A percentile compares a stretch with the other conserved stretches of the same genome.
phyloP scores from a whole-genome alignment of 2,329 filamentous ascomycete genomes.

The Chrysosporium queenslandicum region DNA sequence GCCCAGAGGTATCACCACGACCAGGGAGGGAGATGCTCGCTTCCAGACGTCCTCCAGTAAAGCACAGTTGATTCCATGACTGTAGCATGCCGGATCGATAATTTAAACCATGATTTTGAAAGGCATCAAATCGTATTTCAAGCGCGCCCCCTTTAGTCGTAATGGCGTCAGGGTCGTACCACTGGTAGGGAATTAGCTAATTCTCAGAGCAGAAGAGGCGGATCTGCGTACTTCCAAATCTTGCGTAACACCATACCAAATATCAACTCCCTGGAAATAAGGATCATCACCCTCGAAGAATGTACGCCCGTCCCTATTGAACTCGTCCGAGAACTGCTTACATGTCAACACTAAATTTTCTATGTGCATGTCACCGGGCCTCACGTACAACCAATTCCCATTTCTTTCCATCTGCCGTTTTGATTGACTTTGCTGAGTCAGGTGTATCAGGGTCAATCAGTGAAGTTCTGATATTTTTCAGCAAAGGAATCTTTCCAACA shows the following conservation, averaged over 20 bases:
- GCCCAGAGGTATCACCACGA: constrained; percentile 54
- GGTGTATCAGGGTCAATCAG: constrained; percentile 62
- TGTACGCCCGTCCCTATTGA: constrained; percentile 55
- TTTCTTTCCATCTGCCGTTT: constrained; percentile 48
- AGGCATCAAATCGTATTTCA: constrained; percentile 55
- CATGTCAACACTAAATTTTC: neutral
- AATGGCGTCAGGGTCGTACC: constrained; percentile 60
- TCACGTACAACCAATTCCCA: constrained; percentile 51
- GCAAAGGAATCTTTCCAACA: constrained; percentile 40
- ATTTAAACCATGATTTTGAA: constrained; percentile 54
- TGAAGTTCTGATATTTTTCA: constrained; percentile 51
- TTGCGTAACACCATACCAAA: constrained; percentile 62
- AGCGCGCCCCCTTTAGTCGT: constrained; percentile 53
- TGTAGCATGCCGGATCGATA: constrained; percentile 66
- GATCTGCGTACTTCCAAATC: constrained; percentile 50
- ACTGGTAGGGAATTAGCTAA: constrained; percentile 28
- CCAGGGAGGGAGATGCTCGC: constrained; percentile 61
- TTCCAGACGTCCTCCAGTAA: constrained; percentile 60
- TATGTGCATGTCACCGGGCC: too few relatives aligned
- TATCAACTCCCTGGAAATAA: constrained; percentile 56
- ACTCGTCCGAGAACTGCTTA: constrained; percentile 57
- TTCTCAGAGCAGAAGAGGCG: neutral
- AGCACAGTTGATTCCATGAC: constrained; percentile 64
- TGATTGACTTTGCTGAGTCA: constrained; percentile 46
- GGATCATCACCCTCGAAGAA: constrained; percentile 64